phyloP scores from a whole-genome alignment of 2,329 filamentous ascomycete species.

The Sphaerulina musiva region DNA sequence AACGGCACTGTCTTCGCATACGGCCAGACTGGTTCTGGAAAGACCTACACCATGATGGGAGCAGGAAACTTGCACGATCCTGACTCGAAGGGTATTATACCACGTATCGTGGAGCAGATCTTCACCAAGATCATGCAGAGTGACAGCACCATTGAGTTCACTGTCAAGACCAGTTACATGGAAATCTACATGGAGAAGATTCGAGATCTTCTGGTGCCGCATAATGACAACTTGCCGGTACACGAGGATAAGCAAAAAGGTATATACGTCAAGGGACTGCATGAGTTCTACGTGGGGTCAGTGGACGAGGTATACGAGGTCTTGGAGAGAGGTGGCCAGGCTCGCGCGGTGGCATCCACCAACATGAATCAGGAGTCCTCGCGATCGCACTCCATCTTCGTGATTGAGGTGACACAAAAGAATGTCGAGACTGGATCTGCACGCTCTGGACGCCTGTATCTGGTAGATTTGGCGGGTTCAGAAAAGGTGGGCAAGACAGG shows the following conservation, averaged over 20 bases:
- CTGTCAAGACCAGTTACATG: constrained; percentile 98
- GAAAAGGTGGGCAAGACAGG: constrained; percentile 99
- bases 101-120: constrained; percentile 94
- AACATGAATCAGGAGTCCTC: constrained; percentile 99
- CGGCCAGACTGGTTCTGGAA: constrained; percentile 95
- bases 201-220: constrained; percentile 81
- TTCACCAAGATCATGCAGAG: constrained; percentile 91
- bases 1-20: constrained; percentile 99
- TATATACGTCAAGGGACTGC: constrained; percentile 90
- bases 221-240: constrained; percentile 94
- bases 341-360: constrained; percentile 86
- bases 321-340: constrained; percentile 83
- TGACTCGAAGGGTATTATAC: constrained; percentile 84
- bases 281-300: constrained; percentile 92
- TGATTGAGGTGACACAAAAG: constrained; percentile 94
- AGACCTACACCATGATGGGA: constrained; percentile 99
- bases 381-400: constrained; percentile 95
- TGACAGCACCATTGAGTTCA: constrained; percentile 92
- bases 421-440: constrained; percentile 93
- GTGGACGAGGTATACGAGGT: constrained; percentile 96
- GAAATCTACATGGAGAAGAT: constrained; percentile 99
- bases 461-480: constrained; percentile 95
- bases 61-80: constrained; percentile 81
- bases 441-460: constrained; percentile 92
- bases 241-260: constrained; percentile 96